Percentiles rank a stretch among this genome's conserved stretches.
phyloP scores from a whole-genome alignment of 371 early-diverging fungal species.

The Mortierella sp. region DNA sequence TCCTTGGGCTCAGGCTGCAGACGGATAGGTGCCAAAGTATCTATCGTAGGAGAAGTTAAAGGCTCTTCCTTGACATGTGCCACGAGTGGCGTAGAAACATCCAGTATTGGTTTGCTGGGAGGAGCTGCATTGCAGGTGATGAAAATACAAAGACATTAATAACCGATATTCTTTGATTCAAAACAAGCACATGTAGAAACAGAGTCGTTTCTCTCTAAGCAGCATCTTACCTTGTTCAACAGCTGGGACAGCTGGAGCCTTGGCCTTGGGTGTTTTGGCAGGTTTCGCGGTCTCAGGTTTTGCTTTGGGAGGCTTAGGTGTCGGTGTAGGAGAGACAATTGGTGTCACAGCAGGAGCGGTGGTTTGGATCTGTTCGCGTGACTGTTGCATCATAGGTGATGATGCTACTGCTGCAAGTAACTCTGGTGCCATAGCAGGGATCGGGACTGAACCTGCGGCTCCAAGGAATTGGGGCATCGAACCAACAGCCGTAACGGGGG shows the following conservation, averaged over 20 bases:
- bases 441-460: slow-evolving; percentile 7
- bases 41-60: slow-evolving; percentile 25
- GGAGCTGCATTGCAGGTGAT: neutral
- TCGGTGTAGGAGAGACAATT: slow-evolving; percentile 3
- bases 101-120: neutral
- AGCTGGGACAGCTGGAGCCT: slow-evolving; percentile 8
- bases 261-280: slow-evolving; percentile 35
- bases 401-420: slow-evolving; percentile 34
- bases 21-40: slow-evolving; percentile 1
- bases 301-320: slow-evolving; percentile 13
- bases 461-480: neutral
- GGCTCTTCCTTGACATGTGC: slow-evolving; percentile 41
- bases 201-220: neutral
- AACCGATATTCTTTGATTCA: neutral
- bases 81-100: slow-evolving; percentile 3
- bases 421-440: slow-evolving; percentile 35
- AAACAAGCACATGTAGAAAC: neutral
- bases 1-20: slow-evolving; percentile 9
- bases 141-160: neutral
- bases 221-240: slow-evolving; percentile 14
- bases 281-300: slow-evolving; percentile 34
- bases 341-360: slow-evolving; percentile 13
- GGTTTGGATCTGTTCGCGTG: slow-evolving; percentile 29
- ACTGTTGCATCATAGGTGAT: slow-evolving; percentile 38
- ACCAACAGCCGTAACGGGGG: neutral